Percentiles rank a stretch among this genome's conserved stretches.
phyloP scores from a whole-genome alignment of 1,284 basidiomycete species.

The Albatrellus sp. region DNA sequence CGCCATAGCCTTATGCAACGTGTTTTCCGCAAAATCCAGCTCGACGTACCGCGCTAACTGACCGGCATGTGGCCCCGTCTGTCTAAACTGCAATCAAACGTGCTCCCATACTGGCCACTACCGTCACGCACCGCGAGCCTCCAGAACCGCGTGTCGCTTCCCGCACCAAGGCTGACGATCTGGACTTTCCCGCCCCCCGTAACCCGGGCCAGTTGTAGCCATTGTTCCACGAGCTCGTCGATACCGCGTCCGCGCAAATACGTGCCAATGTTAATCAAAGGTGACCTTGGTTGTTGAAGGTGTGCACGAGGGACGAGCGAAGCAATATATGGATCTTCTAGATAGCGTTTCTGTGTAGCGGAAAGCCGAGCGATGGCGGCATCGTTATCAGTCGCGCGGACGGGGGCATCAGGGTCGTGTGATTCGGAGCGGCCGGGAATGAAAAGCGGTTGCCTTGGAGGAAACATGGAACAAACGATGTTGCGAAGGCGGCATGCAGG shows the following conservation, averaged over 20 bases:
- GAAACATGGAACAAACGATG: no score
- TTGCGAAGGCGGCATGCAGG: no score
- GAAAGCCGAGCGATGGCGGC: constrained; percentile 72
- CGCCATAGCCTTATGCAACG: constrained; percentile 71
- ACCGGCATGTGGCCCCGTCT: constrained; percentile 41
- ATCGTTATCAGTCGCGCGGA: constrained; percentile 64
- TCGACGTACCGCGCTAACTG: constrained; percentile 64
- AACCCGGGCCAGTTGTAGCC: constrained; percentile 35
- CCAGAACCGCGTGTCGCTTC: constrained; percentile 93
- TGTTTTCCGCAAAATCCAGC: constrained; percentile 82
- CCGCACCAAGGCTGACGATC: constrained; percentile 83
- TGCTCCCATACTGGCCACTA: background rate
- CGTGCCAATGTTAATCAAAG: constrained; percentile 93
- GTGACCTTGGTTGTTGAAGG: constrained; percentile 55
- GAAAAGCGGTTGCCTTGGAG: no score
- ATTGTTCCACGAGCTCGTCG: constrained; percentile 68
- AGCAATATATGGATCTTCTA: constrained; percentile 60
- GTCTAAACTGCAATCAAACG: constrained; percentile 9
- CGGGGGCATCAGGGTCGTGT: constrained; percentile 39
- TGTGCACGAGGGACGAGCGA: constrained; percentile 54
- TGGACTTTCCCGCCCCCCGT: constrained; percentile 42
- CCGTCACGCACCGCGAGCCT: constrained; percentile 58
- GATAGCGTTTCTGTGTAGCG: constrained; percentile 65
- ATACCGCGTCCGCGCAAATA: constrained; percentile 76
- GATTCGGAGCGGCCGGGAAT: background rate